Conservation (phyloP, 2,329 filamentous ascomycete species). For the Akanthomyces muscarius region DNA sequence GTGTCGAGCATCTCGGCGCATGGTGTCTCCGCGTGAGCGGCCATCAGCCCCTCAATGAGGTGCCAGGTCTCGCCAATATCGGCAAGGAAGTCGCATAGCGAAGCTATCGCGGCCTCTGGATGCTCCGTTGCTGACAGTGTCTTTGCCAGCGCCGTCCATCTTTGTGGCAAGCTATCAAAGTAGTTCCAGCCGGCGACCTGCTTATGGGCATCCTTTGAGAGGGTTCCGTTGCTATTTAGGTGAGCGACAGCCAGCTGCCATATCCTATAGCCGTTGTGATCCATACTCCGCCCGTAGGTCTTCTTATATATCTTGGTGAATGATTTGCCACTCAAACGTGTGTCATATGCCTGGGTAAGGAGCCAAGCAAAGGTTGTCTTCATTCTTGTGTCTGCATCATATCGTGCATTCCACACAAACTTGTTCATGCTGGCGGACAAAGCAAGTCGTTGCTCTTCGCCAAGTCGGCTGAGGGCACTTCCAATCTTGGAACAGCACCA, state of each 20-base stretch:
- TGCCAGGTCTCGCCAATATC: conserved; percentile 9
- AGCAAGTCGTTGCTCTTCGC: neutral
- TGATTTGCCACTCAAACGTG: conserved; percentile 15
- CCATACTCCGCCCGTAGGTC: neutral
- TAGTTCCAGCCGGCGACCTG: neutral
- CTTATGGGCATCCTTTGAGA: neutral
- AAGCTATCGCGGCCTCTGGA: neutral
- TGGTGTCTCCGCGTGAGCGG: neutral
- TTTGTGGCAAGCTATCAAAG: neutral
- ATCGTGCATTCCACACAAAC: neutral
- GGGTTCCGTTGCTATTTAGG: neutral
- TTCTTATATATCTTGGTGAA: conserved; percentile 17
- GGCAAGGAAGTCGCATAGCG: neutral
- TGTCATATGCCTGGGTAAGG: conserved; percentile 21
- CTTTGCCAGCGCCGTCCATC: neutral
- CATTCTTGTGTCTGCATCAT: neutral
- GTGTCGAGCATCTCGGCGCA: neutral
- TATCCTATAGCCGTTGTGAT: conserved; percentile 1
- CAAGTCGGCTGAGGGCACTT: neutral
- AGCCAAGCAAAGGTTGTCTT: conserved; percentile 24
- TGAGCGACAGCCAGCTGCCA: conserved; percentile 13
- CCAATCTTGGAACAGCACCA: conserved; percentile 14
- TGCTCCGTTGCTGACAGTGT: neutral
- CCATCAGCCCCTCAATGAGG: conserved; percentile 1
- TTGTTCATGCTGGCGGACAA: neutral